Base-by-base conservation (phyloP, 2,329 filamentous ascomycete species). In the Aspergillus bombycis region DNA sequence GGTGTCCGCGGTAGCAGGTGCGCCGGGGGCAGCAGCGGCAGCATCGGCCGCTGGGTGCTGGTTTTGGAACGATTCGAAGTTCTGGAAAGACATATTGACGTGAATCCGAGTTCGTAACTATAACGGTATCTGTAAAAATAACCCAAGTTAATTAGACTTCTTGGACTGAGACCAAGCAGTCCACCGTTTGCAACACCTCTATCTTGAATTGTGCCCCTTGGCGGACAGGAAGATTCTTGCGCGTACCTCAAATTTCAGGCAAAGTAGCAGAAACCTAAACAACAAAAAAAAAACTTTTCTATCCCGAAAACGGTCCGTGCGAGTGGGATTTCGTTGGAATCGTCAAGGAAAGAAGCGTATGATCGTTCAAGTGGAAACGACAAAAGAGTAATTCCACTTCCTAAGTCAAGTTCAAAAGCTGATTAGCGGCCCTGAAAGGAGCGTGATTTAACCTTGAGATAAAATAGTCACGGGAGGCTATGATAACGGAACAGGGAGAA, bases 11-110 rank as follows among this genome's bases (percentile, higher is more conserved):
- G 82, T 78, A 70, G 83, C 82, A 67, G 78, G 78, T 59, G 78
- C 75, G 64, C 79, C 80, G 66, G 80, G 73, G 65, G 79, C 76
- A 61, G 79, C 80, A 63, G 81, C 83, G 65, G 83, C 83, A 68
- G 81, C 81, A 60, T 81, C 84, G 76, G 86, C 86, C 68, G 84
- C 81, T 68, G 79, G 79, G 70, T 85, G 85, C 77, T 88, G 87
- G 76, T 85, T 85, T 74, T 85, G 86, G 77, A 86, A 88, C 68
- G 84, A 82, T 72, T 89, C 87, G 78, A 87, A 88, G 77, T 87
- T 87, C 67, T 86, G 85, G 81, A 88, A 90, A 76, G 86, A 88
- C 88, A 90, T 90, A 69, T 85, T 76, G 66, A 67, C 60, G 60
- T 65, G 62, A 68, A 64, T 63, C 62, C 52, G 63, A 64, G 63